Evolutionary conservation across 352 stramenopile species (phyloP).

Genomic region (Globisporangium megalacanthum): DNA sequence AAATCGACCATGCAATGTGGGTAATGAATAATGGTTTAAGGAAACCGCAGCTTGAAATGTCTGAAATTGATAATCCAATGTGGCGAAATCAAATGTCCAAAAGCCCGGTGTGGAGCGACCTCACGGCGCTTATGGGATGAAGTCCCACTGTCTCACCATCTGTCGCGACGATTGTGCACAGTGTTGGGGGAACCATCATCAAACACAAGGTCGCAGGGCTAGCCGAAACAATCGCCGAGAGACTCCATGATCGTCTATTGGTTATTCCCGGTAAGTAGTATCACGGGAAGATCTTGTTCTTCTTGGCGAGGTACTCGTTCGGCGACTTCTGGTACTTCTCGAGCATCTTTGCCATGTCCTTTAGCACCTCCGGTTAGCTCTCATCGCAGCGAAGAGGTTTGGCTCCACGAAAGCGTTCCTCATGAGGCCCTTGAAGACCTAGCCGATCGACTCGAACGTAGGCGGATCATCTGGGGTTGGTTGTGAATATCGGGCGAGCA

Average conservation of each 20-base stretch:
- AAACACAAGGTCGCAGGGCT: conserved; percentile 83
- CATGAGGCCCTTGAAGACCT: conserved; percentile 88
- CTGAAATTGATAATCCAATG: too few species aligned
- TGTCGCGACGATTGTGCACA: conserved; percentile 84
- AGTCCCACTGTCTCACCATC: conserved; percentile 61
- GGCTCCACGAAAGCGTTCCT: conserved; percentile 84
- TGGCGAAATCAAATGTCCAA: too few species aligned
- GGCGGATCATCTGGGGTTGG: conserved; percentile 77
- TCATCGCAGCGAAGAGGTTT: conserved; percentile 73
- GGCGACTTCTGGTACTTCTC: conserved; percentile 87
- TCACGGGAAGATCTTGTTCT: conserved; percentile 89
- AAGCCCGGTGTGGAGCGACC: too few species aligned
- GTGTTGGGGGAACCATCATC: conserved; percentile 76
- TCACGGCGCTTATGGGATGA: too few species aligned
- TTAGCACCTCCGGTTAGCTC: conserved; percentile 71
- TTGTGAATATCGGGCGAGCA: conserved; percentile 86
- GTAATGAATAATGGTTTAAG: too few species aligned
- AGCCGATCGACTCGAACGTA: conserved; percentile 86
- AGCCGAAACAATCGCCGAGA: conserved; percentile 96
- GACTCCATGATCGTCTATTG: conserved; percentile 98
- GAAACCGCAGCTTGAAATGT: too few species aligned
- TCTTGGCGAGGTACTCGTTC: conserved; percentile 89
- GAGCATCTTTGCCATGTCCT: conserved; percentile 86
- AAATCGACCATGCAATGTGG: too few species aligned
- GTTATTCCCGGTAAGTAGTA: conserved; percentile 94